These are phyloP conservation scores for Corynascus novoguineensis DNA, from an alignment of 495 filamentous ascomycete genomes.

Conservation along the genomic window DNA sequence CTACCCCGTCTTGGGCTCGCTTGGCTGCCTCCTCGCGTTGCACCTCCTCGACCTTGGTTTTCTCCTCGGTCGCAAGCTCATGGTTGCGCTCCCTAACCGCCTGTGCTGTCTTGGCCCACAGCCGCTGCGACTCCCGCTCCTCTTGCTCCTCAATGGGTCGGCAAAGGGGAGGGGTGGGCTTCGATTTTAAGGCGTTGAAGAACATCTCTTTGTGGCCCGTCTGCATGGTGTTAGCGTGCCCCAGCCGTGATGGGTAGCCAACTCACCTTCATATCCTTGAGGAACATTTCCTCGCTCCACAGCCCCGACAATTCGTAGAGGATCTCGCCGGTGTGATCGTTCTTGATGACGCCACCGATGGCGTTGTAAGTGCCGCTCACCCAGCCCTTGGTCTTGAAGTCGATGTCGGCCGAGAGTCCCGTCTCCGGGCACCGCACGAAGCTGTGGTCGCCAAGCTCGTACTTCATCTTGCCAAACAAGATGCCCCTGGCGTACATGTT, in stretches of 20 bases:
- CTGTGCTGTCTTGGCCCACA: conserved; percentile 76
- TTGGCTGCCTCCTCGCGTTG: conserved; percentile 85
- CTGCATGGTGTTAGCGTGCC: conserved; percentile 39
- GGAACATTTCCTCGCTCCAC: conserved; percentile 91
- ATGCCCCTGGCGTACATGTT: conserved; percentile 99
- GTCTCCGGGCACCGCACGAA: conserved; percentile 88
- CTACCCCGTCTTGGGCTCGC: conserved; percentile 71
- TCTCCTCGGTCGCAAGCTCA: conserved; percentile 86
- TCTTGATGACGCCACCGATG: conserved; percentile 87
- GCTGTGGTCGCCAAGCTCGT: conserved; percentile 95
- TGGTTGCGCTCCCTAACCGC: conserved; percentile 83
- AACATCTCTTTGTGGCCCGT: conserved; percentile 82
- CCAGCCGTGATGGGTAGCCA: conserved; percentile 6
- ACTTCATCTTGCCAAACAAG: conserved; percentile 98
- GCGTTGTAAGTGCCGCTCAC: conserved; percentile 95
- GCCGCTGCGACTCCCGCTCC: conserved; percentile 79
- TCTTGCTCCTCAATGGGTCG: conserved; percentile 81
- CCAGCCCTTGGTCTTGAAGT: conserved; percentile 99
- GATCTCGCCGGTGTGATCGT: conserved; percentile 76
- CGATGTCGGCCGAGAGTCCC: conserved; percentile 81
- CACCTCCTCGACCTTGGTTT: conserved; percentile 85
- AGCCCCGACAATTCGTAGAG: conserved; percentile 86
- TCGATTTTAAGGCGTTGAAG: conserved; percentile 77
- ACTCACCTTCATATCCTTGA: conserved; percentile 74
- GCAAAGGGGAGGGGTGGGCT: conserved; percentile 65